These are phyloP conservation scores for Sapria himalayana DNA, from an alignment of 345 rosid species.

Conservation along the genomic window DNA sequence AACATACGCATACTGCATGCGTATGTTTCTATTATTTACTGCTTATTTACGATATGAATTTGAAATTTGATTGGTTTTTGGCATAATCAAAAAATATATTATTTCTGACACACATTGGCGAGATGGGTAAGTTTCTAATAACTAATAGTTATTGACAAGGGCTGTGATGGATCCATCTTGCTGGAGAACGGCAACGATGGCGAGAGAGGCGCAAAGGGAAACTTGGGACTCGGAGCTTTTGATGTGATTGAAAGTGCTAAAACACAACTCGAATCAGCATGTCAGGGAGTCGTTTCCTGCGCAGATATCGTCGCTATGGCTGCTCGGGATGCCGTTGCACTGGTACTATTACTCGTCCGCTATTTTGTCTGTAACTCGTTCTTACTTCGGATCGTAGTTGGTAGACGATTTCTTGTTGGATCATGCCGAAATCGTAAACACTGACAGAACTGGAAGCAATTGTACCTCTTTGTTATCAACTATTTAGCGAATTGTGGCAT, in stretches of 20 bases:
- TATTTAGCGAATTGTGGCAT: no score
- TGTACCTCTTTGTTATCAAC: no score
- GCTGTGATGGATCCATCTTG: slow-evolving; percentile 68
- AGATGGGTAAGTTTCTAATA: no score
- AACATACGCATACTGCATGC: no score
- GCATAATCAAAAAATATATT: no score
- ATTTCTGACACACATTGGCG: no score
- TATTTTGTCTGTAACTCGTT: not conserved
- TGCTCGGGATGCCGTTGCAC: slow-evolving; percentile 32
- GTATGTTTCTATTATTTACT: not conserved
- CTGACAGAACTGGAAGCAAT: no score
- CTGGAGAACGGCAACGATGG: slow-evolving; percentile 23
- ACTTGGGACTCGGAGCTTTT: slow-evolving; percentile 38
- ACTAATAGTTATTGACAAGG: slow-evolving; percentile 31
- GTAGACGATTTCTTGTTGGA: no score
- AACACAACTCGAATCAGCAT: slow-evolving; percentile 33
- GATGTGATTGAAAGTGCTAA: slow-evolving; percentile 37
- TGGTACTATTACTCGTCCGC: slow-evolving; percentile 13
- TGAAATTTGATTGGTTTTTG: not conserved
- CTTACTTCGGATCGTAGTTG: no score
- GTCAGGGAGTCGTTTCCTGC: slow-evolving; percentile 69
- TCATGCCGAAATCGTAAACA: no score
- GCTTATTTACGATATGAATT: not conserved
- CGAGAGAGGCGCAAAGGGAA: slow-evolving; percentile 35
- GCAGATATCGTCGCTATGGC: slow-evolving; percentile 51